Conservation (phyloP, 441 rosid genomes). For the Corymbia calophylla region DNA sequence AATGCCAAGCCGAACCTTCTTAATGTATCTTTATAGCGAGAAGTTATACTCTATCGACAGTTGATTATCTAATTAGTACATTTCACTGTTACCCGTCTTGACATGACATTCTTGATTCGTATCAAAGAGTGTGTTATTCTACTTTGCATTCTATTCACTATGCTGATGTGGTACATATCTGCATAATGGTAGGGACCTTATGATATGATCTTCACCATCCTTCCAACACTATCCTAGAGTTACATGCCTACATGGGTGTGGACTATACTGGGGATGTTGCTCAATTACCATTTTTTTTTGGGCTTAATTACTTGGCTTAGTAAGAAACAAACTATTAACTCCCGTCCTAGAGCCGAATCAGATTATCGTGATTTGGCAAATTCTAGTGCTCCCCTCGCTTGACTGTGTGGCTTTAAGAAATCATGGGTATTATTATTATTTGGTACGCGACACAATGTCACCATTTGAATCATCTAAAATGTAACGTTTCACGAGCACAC, state of each 20-base stretch:
- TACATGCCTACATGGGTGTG: not conserved
- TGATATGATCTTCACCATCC: not conserved
- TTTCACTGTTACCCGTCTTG: fast-evolving
- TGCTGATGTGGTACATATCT: not conserved
- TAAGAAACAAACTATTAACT: not conserved
- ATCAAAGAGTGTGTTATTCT: not conserved
- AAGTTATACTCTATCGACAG: not conserved
- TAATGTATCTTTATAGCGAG: too few relatives aligned
- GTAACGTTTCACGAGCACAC: not conserved
- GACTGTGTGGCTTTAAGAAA: not conserved
- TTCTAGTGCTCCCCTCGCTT: not conserved
- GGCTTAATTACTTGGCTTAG: not conserved
- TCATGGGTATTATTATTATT: not conserved
- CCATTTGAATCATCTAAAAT: not conserved
- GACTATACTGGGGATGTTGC: fast-evolving
- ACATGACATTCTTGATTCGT: not conserved
- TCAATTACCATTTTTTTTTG: not conserved
- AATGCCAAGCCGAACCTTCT: not conserved
- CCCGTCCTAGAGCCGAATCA: not conserved
- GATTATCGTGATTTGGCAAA: fast-evolving
- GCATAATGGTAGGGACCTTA: fast-evolving
- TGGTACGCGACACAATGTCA: not conserved
- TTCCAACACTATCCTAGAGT: not conserved
- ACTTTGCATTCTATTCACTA: not conserved
- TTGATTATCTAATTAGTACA: not conserved